Evolutionary conservation across 768 basidiomycete genomes (phyloP).

Genomic region (Phlegmacium glaucopus): DNA sequence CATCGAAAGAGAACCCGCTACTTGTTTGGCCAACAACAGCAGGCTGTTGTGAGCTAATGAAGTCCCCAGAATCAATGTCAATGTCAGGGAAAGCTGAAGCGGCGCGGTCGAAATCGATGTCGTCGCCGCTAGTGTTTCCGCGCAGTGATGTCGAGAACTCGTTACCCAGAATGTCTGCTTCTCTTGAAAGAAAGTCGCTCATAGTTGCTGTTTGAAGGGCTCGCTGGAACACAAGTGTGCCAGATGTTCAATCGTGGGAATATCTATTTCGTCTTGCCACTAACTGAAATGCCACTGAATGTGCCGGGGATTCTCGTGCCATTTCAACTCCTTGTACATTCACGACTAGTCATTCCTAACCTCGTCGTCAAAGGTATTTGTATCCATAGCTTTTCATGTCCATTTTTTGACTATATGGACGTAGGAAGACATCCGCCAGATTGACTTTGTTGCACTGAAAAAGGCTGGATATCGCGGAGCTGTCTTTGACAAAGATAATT

Average conservation of each 20-base stretch:
- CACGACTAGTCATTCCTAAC: conserved; percentile 65
- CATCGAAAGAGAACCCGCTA: conserved; percentile 61
- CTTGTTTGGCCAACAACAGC: conserved; percentile 24
- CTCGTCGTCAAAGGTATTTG: conserved; percentile 61
- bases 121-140: conserved; percentile 36
- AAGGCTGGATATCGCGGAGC: conserved; percentile 83
- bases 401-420: conserved; percentile 5
- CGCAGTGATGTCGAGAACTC: conserved; percentile 24
- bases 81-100: conserved; percentile 85
- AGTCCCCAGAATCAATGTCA: conserved; percentile 64
- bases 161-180: background rate
- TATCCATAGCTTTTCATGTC: background rate
- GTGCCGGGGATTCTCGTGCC: conserved; percentile 67
- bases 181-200: conserved; percentile 24
- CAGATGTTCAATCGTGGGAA: background rate
- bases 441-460: conserved; percentile 72
- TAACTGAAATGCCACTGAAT: conserved; percentile 69
- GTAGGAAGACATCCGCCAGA: conserved; percentile 80
- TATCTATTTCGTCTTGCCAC: background rate
- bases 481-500: conserved; percentile 98
- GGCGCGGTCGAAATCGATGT: conserved; percentile 81
- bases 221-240: no score
- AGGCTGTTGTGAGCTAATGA: conserved; percentile 37
- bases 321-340: conserved; percentile 65
- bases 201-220: conserved; percentile 1